Conservation (phyloP, 805 yeast species). For the Starmerella etchellsii region DNA sequence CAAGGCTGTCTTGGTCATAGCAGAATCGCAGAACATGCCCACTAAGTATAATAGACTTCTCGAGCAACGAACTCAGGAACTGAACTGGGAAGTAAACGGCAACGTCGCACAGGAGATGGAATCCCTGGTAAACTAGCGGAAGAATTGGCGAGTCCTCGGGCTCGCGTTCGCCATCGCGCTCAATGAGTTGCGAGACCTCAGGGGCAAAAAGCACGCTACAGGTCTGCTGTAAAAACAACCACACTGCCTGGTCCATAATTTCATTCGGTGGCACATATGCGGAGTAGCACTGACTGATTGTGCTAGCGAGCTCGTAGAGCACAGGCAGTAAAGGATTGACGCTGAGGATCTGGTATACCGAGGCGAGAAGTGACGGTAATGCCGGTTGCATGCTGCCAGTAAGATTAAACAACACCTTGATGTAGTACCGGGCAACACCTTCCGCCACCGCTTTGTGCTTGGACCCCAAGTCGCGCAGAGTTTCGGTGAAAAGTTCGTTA, state of each 20-base stretch:
- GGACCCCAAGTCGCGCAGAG: slow-evolving; percentile 6
- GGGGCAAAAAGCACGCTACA: slow-evolving; percentile 52
- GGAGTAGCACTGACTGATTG: slow-evolving; percentile 14
- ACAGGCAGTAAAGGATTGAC: slow-evolving; percentile 7
- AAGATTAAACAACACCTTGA: slow-evolving; percentile 15
- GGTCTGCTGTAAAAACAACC: slow-evolving; percentile 76
- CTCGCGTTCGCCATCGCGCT: slow-evolving; percentile 11
- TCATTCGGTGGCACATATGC: slow-evolving; percentile 6
- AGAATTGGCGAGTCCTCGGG: slow-evolving; percentile 8
- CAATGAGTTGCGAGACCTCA: slow-evolving; percentile 1
- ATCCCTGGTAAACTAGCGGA: slow-evolving; percentile 12
- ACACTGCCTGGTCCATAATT: slow-evolving; percentile 40
- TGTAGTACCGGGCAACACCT: slow-evolving; percentile 14
- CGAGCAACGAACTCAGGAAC: slow-evolving; percentile 12
- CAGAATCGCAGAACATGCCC: slow-evolving; percentile 9
- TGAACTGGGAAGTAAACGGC: slow-evolving; percentile 10
- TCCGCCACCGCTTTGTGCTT: slow-evolving; percentile 5
- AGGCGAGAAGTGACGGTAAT: slow-evolving; percentile 6
- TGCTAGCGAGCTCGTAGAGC: slow-evolving; percentile 15
- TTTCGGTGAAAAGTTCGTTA: slow-evolving; percentile 9
- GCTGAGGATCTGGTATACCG: neutral
- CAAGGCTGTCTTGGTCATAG: slow-evolving; percentile 59
- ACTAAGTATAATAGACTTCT: slow-evolving; percentile 32
- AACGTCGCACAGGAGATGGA: slow-evolving; percentile 19
- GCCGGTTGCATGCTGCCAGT: slow-evolving; percentile 9